Evolutionary conservation across 306 rosid genomes (phyloP), one percentile per base, ranked within the genome.

Genomic region (Hippophae gyantsensis): DNA sequence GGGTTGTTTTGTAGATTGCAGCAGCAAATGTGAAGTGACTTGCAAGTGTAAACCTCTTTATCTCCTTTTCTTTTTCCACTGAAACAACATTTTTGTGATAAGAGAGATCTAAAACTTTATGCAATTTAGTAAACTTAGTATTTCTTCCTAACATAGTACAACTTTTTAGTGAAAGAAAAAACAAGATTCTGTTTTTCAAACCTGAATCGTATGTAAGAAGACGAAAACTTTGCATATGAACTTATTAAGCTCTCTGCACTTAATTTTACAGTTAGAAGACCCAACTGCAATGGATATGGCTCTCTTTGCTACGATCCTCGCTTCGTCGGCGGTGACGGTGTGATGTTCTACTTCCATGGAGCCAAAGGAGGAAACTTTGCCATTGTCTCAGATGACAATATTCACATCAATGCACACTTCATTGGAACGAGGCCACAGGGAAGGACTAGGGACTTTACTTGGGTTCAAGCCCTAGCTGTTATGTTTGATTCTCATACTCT

Each of bases 321-420:
- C 14, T 82, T 87, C n/a, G 83, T 87, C 40, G 95, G 92, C 6
- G 95, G 92, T 6, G 95, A 87, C 12, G 92, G 89, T 32, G 83
- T 84, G 6, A 84, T 87, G 89, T 87, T 87, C 81, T 87, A 87
- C 85, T 87, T 87, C 74, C 92, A 87, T 7, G 95, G 92, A 6
- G 79, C 84, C 52, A 84, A 79, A 43, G 95, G 80, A 9, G 86
- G 89, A 65, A 72, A 79, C 73, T 87, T 87, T 14, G 92, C 86
- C 68, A 67, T 84, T 1, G 85, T 76, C 42, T 87, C 92, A 1
- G 89, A 87, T 11, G 73, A 74, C 3, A 73, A 67, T 18, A 76
- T 82, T 81, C 95, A 87, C 13, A 78, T 84, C 69, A 87, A 87
- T 42, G 95, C 92, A 7, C 85, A 87, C 69, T 87, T 84, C 72